Conservation (phyloP, 768 basidiomycete species). For the Rhizopogon vinicolor region DNA sequence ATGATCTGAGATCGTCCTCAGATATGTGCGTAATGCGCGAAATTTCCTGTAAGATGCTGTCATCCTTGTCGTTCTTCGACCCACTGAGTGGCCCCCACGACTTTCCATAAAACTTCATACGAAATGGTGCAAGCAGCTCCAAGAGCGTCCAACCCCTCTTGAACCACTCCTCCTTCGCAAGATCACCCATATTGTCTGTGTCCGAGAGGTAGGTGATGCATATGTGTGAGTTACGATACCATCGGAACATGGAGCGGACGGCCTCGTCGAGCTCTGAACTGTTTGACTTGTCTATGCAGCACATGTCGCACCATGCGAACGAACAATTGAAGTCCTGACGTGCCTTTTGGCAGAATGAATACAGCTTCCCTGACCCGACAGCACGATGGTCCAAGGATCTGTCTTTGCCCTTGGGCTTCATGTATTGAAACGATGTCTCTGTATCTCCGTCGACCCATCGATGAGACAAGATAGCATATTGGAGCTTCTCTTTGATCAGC, state of each 20-base stretch:
- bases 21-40: neutral
- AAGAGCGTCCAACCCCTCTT: slow-evolving; percentile 5
- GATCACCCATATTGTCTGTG: neutral
- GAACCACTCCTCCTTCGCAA: slow-evolving; percentile 5
- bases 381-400: neutral
- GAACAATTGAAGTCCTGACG: slow-evolving; percentile 1
- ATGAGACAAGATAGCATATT: slow-evolving; percentile 8
- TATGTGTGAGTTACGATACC: slow-evolving; percentile 7
- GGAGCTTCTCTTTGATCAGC: neutral
- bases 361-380: neutral
- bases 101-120: slow-evolving; percentile 3
- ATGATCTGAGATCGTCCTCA: neutral
- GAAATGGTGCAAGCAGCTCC: slow-evolving; percentile 3
- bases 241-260: slow-evolving; percentile 8
- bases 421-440: slow-evolving; percentile 4
- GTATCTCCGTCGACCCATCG: slow-evolving; percentile 1
- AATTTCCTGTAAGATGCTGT: neutral
- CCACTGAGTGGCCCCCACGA: neutral
- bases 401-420: neutral
- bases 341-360: slow-evolving; percentile 7
- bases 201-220: slow-evolving; percentile 7
- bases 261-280: slow-evolving; percentile 13
- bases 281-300: slow-evolving; percentile 14
- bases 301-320: slow-evolving; percentile 11
- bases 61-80: neutral